These are phyloP conservation scores for Fonsecaea monophora DNA, from an alignment of 2,329 filamentous ascomycete species.

Conservation along the genomic window DNA sequence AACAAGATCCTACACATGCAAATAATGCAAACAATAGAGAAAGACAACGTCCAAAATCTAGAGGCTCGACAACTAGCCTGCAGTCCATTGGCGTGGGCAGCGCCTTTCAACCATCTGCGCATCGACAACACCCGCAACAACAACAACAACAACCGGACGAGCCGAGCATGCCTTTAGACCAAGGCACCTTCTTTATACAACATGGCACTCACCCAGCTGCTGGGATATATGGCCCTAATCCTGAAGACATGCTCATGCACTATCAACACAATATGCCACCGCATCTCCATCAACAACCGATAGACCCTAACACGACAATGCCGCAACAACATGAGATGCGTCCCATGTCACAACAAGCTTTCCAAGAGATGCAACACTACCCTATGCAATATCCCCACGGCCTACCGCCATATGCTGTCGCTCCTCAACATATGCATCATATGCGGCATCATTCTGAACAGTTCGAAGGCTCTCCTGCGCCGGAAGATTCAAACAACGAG, in stretches of 20 bases:
- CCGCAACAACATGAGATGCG: conserved; percentile 37
- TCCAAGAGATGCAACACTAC: conserved; percentile 43
- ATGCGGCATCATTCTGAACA: conserved; percentile 41
- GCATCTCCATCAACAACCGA: conserved; percentile 31
- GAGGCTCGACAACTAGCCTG: conserved; percentile 56
- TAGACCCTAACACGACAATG: conserved; percentile 27
- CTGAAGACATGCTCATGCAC: conserved; percentile 38
- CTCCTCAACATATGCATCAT: conserved; percentile 45
- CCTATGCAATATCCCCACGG: conserved; percentile 50
- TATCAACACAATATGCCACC: conserved; percentile 34
- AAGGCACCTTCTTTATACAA: conserved; percentile 34
- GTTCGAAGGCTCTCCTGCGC: conserved; percentile 48
- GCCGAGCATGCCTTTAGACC: conserved; percentile 34
- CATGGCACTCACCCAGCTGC: conserved; percentile 30
- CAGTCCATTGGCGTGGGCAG: conserved; percentile 49
- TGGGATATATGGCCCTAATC: conserved; percentile 31
- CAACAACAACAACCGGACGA: conserved; percentile 30
- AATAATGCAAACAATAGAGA: conserved; percentile 34
- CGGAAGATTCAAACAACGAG: conserved; percentile 53
- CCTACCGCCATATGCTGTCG: conserved; percentile 44
- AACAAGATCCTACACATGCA: conserved; percentile 24
- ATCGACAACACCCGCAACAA: conserved; percentile 29
- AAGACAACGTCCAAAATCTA: conserved; percentile 51
- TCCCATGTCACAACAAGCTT: conserved; percentile 37
- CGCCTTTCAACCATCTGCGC: conserved; percentile 42